Conservation (phyloP, 2,329 filamentous ascomycete species). For the Aspergillus cejpii region DNA sequence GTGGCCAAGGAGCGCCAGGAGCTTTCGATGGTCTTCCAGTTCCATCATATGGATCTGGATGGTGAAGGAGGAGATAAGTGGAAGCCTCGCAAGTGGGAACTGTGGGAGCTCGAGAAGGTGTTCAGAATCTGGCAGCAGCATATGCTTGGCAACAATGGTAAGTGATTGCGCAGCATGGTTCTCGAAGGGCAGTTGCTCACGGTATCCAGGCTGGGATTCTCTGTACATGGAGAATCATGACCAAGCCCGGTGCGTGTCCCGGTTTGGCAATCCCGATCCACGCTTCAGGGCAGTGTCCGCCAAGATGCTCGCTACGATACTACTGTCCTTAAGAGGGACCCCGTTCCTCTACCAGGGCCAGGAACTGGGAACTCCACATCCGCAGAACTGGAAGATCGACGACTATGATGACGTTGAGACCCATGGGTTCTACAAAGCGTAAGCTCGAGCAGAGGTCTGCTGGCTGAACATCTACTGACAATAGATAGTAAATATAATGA, state of each 20-base stretch:
- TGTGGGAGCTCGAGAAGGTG: slow-evolving; percentile 10
- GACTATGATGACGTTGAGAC: slow-evolving; percentile 39
- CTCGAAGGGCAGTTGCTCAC: neutral
- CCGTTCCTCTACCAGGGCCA: slow-evolving; percentile 54
- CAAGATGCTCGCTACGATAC: slow-evolving; percentile 49
- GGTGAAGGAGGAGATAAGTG: slow-evolving; percentile 21
- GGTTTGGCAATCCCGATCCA: slow-evolving; percentile 45
- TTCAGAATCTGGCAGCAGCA: slow-evolving; percentile 16
- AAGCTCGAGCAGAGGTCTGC: slow-evolving; percentile 46
- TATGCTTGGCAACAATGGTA: slow-evolving; percentile 17
- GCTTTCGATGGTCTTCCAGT: slow-evolving; percentile 61
- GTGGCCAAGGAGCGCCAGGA: slow-evolving; percentile 52
- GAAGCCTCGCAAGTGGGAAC: slow-evolving; percentile 15
- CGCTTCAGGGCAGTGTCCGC: slow-evolving; percentile 41
- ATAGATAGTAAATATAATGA: slow-evolving; percentile 8
- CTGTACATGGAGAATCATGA: slow-evolving; percentile 60
- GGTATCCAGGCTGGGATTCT: slow-evolving; percentile 47
- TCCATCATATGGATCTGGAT: slow-evolving; percentile 28
- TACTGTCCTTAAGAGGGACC: slow-evolving; percentile 45
- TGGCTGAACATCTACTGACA: neutral
- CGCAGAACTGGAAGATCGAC: slow-evolving; percentile 43
- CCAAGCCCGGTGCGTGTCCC: slow-evolving; percentile 50
- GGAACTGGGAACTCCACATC: slow-evolving; percentile 54
- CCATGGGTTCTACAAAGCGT: slow-evolving; percentile 42
- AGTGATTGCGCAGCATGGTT: neutral